phyloP scores from a whole-genome alignment of 441 rosid genomes.

The Jatropha multifida region DNA sequence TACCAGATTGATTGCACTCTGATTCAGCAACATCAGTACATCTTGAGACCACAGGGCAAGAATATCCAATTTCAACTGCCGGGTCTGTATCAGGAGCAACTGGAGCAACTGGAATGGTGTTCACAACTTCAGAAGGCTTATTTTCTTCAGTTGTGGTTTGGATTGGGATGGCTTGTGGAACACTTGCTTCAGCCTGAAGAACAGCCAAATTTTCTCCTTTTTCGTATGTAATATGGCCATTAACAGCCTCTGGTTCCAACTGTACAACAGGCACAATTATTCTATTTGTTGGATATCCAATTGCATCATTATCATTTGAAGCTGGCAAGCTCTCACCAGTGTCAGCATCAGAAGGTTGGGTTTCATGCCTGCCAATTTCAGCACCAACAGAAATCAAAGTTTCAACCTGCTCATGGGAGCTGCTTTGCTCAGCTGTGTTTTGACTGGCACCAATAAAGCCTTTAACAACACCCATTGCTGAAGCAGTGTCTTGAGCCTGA shows the following conservation, averaged over 20 bases:
- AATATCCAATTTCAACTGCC: constrained; percentile 14
- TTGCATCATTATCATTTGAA: constrained; percentile 3
- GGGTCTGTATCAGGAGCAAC: constrained; percentile 21
- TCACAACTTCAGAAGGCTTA: constrained; percentile 27
- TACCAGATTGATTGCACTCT: not conserved
- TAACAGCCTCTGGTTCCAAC: constrained; percentile 29
- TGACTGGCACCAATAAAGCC: constrained; percentile 1
- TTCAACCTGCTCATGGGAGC: constrained; percentile 26
- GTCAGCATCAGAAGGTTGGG: constrained; percentile 22
- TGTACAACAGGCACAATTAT: constrained; percentile 9
- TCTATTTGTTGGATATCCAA: constrained; percentile 9
- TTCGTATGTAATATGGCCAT: constrained; percentile 26
- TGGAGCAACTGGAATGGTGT: constrained; percentile 25
- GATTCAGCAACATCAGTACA: not conserved
- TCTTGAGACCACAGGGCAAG: constrained; percentile 15
- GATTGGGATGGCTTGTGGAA: constrained; percentile 26
- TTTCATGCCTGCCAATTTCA: not conserved
- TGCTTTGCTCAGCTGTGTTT: constrained; percentile 26
- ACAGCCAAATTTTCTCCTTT: constrained; percentile 19
- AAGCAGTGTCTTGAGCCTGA: constrained; percentile 26
- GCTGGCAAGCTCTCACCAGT: constrained; percentile 3
- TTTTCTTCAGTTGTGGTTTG: constrained; percentile 28
- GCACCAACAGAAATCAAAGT: constrained; percentile 17
- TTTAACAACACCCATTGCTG: constrained; percentile 21
- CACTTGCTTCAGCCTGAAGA: constrained; percentile 27